phyloP scores from a whole-genome alignment of 2,329 filamentous ascomycete genomes.

The Pyricularia sp. region DNA sequence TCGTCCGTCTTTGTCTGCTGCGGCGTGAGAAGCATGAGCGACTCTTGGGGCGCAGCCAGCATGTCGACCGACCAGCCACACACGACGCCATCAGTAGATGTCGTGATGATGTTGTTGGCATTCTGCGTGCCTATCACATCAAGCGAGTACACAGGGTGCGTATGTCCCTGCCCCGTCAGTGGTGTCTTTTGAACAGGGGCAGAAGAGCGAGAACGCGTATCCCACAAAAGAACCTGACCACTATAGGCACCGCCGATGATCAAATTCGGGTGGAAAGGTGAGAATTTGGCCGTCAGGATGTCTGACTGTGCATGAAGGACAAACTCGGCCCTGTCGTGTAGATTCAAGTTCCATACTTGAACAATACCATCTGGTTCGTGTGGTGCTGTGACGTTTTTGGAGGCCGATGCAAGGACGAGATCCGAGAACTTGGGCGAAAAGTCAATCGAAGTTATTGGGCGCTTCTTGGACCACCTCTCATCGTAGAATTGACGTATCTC shows the following conservation, averaged over 20 bases:
- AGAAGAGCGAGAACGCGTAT: slow-evolving; percentile 79
- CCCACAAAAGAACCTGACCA: slow-evolving; percentile 93
- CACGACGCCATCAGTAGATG: slow-evolving; percentile 90
- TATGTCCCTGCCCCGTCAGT: slow-evolving; percentile 85
- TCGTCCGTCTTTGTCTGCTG: slow-evolving; percentile 86
- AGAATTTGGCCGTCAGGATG: slow-evolving; percentile 90
- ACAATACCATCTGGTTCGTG: slow-evolving; percentile 89
- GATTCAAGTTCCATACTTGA: slow-evolving; percentile 93
- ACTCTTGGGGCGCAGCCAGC: slow-evolving; percentile 91
- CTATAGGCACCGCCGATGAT: slow-evolving; percentile 95
- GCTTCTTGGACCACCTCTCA: slow-evolving; percentile 90
- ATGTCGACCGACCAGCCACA: slow-evolving; percentile 98
- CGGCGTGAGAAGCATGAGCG: slow-evolving; percentile 75
- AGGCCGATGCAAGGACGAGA: slow-evolving; percentile 85
- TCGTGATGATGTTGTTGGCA: slow-evolving; percentile 95
- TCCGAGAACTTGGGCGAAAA: slow-evolving; percentile 95
- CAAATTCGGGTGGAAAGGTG: slow-evolving; percentile 93
- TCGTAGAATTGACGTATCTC: slow-evolving; percentile 91
- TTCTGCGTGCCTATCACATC: slow-evolving; percentile 97
- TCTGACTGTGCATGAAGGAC: slow-evolving; percentile 94
- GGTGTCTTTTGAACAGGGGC: slow-evolving; percentile 92
- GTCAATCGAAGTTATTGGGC: slow-evolving; percentile 89
- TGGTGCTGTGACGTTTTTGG: slow-evolving; percentile 89
- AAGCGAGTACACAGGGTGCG: slow-evolving; percentile 89
- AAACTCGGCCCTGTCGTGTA: slow-evolving; percentile 90